Base-by-base conservation (phyloP, 2,329 filamentous ascomycete genomes). In the Eutypella sp. region DNA sequence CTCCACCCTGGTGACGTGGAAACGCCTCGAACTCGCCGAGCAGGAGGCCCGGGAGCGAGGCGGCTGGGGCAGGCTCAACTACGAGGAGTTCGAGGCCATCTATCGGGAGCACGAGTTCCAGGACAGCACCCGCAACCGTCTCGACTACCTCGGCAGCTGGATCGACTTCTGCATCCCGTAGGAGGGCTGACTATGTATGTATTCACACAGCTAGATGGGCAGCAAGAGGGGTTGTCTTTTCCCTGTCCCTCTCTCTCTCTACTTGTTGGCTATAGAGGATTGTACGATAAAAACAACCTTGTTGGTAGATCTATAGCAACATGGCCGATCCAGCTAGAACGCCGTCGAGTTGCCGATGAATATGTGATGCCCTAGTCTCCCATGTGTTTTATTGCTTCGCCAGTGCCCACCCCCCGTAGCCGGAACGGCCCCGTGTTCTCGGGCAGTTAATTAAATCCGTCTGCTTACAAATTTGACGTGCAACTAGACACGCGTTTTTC, bases 61-160 rank as follows among this genome's bases (percentile, higher is more conserved):
- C n/a, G 91, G 90, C 1, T 87, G 83, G 67, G 92, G 89, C 1
- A 81, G 83, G 59, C 71, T 97, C 40, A 87, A 69, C 59, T 91
- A 84, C 53, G 75, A 78, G 1, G 93, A 97, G 65, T 95, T 97
- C 66, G 83, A 88, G 57, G 71, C 72, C 33, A 83, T 85, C 41
- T 89, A 93, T 70, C 55, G 57, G 16, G 56, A 62, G 24, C 60
- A 65, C 34, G 80, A 82, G 55, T 74, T 74, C n/a, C 76, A 82
- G 51, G 79, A 84, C 53, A 79, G 81, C 20, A 69, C 72, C 23
- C 77, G 75, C 13, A 81, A 82, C 60, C 70, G 84, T 44, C 74
- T 91, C 50, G 87, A 88, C 55, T 92, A 96, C 65, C 74, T 96
- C 40, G 88, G 88, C 48, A 88, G 82, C 57, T 97, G 92, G 92